Evolutionary conservation across 352 stramenopile species (phyloP).

Genomic region (Phytophthora multivora): DNA sequence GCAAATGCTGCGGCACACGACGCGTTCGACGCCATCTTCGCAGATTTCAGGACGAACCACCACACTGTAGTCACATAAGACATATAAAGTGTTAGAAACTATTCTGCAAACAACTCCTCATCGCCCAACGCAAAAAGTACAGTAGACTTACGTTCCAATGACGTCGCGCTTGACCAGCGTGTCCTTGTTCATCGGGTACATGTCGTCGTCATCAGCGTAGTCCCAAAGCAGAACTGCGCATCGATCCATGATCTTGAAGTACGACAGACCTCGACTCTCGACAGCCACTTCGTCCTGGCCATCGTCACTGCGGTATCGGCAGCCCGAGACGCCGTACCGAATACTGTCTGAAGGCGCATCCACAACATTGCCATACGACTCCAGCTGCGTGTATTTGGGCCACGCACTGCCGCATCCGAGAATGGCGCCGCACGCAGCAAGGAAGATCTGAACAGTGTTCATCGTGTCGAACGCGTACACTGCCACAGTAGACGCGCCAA

Average conservation of each 20-base stretch:
- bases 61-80: slow-evolving; percentile 25
- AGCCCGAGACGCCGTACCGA: slow-evolving; percentile 37
- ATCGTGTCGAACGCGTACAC: slow-evolving; percentile 46
- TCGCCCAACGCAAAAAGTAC: neutral
- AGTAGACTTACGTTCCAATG: slow-evolving; percentile 40
- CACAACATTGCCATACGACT: slow-evolving; percentile 33
- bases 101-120: neutral
- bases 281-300: slow-evolving; percentile 33
- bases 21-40: slow-evolving; percentile 38
- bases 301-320: slow-evolving; percentile 36
- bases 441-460: slow-evolving; percentile 47
- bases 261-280: slow-evolving; percentile 37
- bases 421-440: slow-evolving; percentile 33
- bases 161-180: slow-evolving; percentile 39
- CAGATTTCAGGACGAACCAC: slow-evolving; percentile 40
- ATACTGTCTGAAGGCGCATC: slow-evolving; percentile 33
- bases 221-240: slow-evolving; percentile 38
- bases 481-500: slow-evolving; percentile 32
- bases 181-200: slow-evolving; percentile 32
- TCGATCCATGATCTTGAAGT: slow-evolving; percentile 35
- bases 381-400: slow-evolving; percentile 35
- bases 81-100: slow-evolving; percentile 16
- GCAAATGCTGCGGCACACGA: slow-evolving; percentile 42
- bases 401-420: slow-evolving; percentile 29
- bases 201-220: slow-evolving; percentile 37